phyloP scores from a whole-genome alignment of 75 land plant genomes.

The Sequoia sempervirens region DNA sequence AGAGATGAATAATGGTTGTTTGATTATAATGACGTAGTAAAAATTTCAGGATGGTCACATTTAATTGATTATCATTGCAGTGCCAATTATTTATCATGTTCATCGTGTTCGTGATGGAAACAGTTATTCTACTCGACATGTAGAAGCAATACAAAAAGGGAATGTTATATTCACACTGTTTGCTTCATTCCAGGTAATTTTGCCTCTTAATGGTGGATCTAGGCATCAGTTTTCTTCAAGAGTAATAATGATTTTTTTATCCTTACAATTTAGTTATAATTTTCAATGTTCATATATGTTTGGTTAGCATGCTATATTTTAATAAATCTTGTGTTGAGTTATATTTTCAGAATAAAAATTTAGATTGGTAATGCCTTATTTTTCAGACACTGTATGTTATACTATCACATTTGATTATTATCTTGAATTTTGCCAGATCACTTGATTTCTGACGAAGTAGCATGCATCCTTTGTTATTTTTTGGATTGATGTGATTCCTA shows the following conservation, averaged over 20 bases:
- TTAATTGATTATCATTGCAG: constrained; percentile 34
- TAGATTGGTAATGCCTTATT: background rate
- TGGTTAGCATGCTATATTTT: background rate
- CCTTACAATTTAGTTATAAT: background rate
- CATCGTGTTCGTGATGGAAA: constrained; percentile 88
- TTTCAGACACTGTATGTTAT: background rate
- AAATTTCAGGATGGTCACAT: background rate
- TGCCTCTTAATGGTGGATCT: background rate
- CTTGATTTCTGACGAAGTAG: too few relatives aligned
- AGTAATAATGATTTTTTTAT: background rate
- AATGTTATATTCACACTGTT: constrained; percentile 63
- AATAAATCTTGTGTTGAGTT: background rate
- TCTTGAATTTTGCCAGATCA: too few relatives aligned
- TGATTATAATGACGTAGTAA: too few relatives aligned
- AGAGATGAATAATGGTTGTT: too few relatives aligned
- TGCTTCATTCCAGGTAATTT: constrained; percentile 87
- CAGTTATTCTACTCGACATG: constrained; percentile 81
- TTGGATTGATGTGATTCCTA: too few relatives aligned
- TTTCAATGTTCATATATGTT: background rate
- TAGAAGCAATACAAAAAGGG: constrained; percentile 84
- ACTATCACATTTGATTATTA: too few relatives aligned
- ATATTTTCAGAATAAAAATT: background rate
- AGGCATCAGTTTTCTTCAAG: background rate
- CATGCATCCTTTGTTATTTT: too few relatives aligned
- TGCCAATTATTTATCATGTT: constrained; percentile 88